phyloP scores from a whole-genome alignment of 495 filamentous ascomycete genomes.

The Penicillium parvum region DNA sequence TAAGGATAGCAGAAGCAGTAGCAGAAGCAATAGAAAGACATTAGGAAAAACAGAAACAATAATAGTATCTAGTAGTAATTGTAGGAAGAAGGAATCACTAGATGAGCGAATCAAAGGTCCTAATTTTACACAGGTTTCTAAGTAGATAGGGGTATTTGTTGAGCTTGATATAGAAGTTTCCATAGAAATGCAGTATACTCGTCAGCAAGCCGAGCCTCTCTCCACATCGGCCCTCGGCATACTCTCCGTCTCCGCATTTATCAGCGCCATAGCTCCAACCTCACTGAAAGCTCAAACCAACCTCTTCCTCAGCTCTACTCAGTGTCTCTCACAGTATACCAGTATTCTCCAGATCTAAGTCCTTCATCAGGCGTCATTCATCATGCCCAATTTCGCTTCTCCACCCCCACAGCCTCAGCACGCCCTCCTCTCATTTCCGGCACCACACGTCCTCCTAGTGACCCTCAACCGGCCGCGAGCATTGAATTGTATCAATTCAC shows the following conservation, averaged over 20 bases:
- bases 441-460: conserved; percentile 45
- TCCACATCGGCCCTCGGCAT: conserved; percentile 33
- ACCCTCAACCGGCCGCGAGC: conserved; percentile 44
- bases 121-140: too few relatives aligned
- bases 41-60: too few relatives aligned
- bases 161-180: too few relatives aligned
- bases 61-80: too few relatives aligned
- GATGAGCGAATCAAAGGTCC: too few relatives aligned
- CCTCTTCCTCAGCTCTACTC: too few relatives aligned
- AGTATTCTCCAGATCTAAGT: neutral
- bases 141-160: too few relatives aligned
- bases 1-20: too few relatives aligned
- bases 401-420: conserved; percentile 37
- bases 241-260: conserved; percentile 24
- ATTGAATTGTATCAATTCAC: conserved; percentile 49
- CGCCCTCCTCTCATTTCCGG: conserved; percentile 40
- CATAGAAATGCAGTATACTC: neutral
- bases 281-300: neutral
- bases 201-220: too few relatives aligned
- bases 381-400: conserved; percentile 27
- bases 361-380: neutral
- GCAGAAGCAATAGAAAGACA: too few relatives aligned
- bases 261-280: neutral
- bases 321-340: too few relatives aligned
- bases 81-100: too few relatives aligned